A percentile compares a stretch with the other conserved stretches of the same genome.
Evolutionary conservation across 140 eudicot genomes (phyloP).

Genomic region (Flaveria floridana): DNA sequence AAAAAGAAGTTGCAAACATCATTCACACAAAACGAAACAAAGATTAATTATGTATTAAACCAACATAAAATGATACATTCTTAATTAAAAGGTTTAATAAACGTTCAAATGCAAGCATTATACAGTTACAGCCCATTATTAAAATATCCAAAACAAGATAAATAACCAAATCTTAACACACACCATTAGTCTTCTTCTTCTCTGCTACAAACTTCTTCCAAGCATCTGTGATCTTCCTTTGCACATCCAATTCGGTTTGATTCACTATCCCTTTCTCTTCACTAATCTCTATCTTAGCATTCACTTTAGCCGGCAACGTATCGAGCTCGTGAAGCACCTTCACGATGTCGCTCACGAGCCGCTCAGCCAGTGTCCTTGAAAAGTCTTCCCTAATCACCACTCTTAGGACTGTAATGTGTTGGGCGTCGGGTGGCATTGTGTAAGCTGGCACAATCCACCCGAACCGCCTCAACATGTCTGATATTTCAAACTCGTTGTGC

Average conservation of each 20-base stretch:
- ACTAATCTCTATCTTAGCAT: slow-evolving; percentile 38
- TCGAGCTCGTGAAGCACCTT: slow-evolving; percentile 74
- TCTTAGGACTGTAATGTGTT: slow-evolving; percentile 63
- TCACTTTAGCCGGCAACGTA: slow-evolving; percentile 47
- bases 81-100: not conserved
- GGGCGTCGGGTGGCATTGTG: slow-evolving; percentile 80
- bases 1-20: not conserved
- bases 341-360: slow-evolving; percentile 58
- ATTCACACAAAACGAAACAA: not conserved
- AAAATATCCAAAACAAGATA: not conserved
- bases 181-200: slow-evolving; percentile 68
- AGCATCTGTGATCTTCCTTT: slow-evolving; percentile 52
- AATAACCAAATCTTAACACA: slow-evolving; percentile 42
- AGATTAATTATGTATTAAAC: not conserved
- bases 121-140: slow-evolving; percentile 14
- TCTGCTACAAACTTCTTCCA: slow-evolving; percentile 81
- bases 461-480: slow-evolving; percentile 64
- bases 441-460: slow-evolving; percentile 92
- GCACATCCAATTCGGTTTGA: slow-evolving; percentile 46
- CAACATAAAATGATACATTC: not conserved
- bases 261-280: slow-evolving; percentile 27
- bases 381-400: slow-evolving; percentile 77
- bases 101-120: slow-evolving; percentile 1
- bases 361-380: slow-evolving; percentile 68
- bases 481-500: slow-evolving; percentile 62